These are phyloP conservation scores for Trichosporon sp. DNA, from an alignment of 1,284 basidiomycete species.

Conservation along the genomic window DNA sequence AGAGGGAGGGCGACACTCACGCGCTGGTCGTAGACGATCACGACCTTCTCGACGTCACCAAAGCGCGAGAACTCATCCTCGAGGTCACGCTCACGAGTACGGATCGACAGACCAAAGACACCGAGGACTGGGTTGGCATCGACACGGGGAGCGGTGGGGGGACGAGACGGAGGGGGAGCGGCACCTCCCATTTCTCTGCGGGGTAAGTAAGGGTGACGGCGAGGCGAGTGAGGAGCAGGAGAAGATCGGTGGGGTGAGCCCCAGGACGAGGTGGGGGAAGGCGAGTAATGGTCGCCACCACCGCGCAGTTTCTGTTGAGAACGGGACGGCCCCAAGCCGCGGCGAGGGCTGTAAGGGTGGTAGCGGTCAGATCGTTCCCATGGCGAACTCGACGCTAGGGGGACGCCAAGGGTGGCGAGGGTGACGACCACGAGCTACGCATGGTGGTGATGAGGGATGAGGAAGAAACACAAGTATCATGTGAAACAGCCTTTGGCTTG, in stretches of 20 bases:
- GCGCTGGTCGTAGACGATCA: constrained; percentile 97
- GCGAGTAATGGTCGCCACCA: constrained; percentile 5
- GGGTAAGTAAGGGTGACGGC: constrained; percentile 9
- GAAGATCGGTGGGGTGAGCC: background rate
- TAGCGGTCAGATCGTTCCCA: background rate
- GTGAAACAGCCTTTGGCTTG: background rate
- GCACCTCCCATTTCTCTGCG: constrained; percentile 18
- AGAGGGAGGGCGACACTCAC: constrained; percentile 61
- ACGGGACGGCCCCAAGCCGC: background rate
- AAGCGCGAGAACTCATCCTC: constrained; percentile 89
- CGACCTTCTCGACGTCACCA: constrained; percentile 91
- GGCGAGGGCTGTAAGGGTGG: background rate
- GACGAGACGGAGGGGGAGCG: constrained; percentile 32
- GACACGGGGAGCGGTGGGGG: constrained; percentile 55
- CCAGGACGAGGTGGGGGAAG: constrained; percentile 9
- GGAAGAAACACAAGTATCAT: background rate
- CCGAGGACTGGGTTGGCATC: constrained; percentile 88
- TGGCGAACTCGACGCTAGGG: constrained; percentile 1
- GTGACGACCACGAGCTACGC: background rate
- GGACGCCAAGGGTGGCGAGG: constrained; percentile 12
- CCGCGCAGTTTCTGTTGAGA: background rate
- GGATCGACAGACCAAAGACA: constrained; percentile 93
- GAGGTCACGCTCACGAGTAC: constrained; percentile 89
- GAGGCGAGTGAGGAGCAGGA: background rate
- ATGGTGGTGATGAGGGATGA: background rate